A percentile compares a stretch with the other conserved stretches of the same genome.
These are phyloP conservation scores for Cyamopsis tetragonoloba DNA, from an alignment of 306 rosid species.

Conservation along the genomic window DNA sequence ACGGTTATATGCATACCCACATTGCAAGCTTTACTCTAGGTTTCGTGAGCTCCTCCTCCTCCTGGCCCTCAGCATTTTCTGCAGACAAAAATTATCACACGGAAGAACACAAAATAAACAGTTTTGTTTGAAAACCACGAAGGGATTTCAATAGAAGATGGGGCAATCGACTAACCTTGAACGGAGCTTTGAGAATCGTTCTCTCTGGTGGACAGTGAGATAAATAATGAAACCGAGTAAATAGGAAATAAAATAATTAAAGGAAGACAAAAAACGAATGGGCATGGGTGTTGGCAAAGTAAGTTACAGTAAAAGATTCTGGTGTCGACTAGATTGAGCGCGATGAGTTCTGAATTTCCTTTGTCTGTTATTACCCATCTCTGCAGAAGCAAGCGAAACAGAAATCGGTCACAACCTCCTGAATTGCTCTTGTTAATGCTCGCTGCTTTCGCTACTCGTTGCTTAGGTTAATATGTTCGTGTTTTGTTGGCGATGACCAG, in stretches of 20 bases:
- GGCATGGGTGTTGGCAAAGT: not conserved
- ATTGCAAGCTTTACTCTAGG: slow-evolving; percentile 80
- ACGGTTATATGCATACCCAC: slow-evolving; percentile 65
- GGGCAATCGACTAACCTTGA: slow-evolving; percentile 40
- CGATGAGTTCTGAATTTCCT: slow-evolving; percentile 52
- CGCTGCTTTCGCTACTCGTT: not conserved
- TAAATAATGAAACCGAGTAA: slow-evolving; percentile 2
- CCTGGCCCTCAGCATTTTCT: slow-evolving; percentile 39
- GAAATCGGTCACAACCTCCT: not conserved
- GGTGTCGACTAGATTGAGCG: slow-evolving; percentile 52
- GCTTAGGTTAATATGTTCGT: not conserved
- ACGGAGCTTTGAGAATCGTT: slow-evolving; percentile 46
- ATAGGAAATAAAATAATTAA: not conserved
- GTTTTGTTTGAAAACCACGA: not conserved
- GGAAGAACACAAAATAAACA: slow-evolving; percentile 17
- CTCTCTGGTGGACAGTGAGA: slow-evolving; percentile 41
- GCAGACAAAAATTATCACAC: not conserved
- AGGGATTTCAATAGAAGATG: not conserved
- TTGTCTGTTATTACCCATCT: slow-evolving; percentile 67
- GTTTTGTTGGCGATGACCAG: not conserved
- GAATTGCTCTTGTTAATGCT: not conserved
- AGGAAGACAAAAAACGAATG: not conserved
- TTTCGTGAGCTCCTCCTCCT: slow-evolving; percentile 33
- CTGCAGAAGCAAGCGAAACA: not conserved
- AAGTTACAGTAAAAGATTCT: slow-evolving; percentile 39